Conservation (phyloP, 495 filamentous ascomycete species). For the Penicillium subrubescens region DNA sequence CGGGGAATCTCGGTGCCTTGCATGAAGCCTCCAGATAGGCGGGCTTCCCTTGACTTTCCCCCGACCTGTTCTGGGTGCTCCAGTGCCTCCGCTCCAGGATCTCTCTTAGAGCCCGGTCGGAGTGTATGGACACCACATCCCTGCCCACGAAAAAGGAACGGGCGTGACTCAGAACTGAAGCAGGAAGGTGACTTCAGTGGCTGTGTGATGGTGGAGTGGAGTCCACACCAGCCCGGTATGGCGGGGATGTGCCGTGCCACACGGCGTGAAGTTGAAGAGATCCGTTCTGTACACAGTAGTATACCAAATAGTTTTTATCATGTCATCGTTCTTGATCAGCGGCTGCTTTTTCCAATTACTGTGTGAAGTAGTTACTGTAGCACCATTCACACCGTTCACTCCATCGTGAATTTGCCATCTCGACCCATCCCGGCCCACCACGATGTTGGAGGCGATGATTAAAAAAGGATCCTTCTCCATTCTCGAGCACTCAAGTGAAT, state of each 20-base stretch:
- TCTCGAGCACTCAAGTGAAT: background rate
- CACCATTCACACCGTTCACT: background rate
- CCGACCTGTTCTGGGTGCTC: background rate
- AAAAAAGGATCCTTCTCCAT: background rate
- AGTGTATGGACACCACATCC: background rate
- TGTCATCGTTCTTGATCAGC: background rate
- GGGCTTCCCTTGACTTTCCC: background rate
- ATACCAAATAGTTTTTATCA: constrained; percentile 20
- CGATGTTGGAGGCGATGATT: background rate
- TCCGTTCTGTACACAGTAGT: constrained; percentile 12
- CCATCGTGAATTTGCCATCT: background rate
- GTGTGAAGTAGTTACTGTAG: background rate
- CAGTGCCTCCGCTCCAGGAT: background rate
- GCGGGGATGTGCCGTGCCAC: background rate
- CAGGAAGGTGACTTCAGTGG: constrained; percentile 24
- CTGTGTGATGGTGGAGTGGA: constrained; percentile 18
- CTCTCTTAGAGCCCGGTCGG: background rate
- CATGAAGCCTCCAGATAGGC: background rate
- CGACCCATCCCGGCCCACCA: background rate
- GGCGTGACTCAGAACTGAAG: constrained; percentile 3
- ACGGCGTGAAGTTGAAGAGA: constrained; percentile 2
- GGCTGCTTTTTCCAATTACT: background rate
- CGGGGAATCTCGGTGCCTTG: background rate
- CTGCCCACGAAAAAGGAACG: constrained; percentile 14
- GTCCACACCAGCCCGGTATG: background rate